Conservation (phyloP, 2,329 filamentous ascomycete species). For the Trichoderma sp. region DNA sequence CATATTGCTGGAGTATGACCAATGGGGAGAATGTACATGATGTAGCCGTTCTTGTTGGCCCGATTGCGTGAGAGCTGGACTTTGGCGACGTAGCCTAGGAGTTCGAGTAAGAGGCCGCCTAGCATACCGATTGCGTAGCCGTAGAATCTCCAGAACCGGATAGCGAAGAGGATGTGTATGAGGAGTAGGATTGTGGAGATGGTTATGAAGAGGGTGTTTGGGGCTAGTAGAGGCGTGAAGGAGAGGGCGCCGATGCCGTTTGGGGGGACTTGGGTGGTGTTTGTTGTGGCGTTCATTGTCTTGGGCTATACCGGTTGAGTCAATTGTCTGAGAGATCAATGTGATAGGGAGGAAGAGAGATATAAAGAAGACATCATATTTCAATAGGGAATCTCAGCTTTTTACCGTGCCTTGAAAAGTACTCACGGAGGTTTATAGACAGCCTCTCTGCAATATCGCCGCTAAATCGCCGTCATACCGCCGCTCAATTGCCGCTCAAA, state of each 20-base stretch:
- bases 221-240: conserved; percentile 9
- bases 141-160: conserved; percentile 12
- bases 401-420: no score
- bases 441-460: background rate
- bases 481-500: conserved; percentile 11
- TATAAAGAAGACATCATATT: no score
- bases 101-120: conserved; percentile 6
- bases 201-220: background rate
- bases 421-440: no score
- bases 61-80: conserved; percentile 18
- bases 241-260: conserved; percentile 12
- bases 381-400: background rate
- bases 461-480: conserved; percentile 18
- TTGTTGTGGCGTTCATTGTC: background rate
- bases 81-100: conserved; percentile 12
- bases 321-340: no score
- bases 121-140: conserved; percentile 15
- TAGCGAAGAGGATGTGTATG: background rate
- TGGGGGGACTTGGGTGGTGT: conserved; percentile 4
- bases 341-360: no score
- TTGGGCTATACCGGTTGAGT: background rate
- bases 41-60: conserved; percentile 21
- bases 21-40: background rate
- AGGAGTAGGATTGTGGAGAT: background rate
- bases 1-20: no score